phyloP scores from a whole-genome alignment of 1,139 yeast species.

The Taphrina pruni region DNA sequence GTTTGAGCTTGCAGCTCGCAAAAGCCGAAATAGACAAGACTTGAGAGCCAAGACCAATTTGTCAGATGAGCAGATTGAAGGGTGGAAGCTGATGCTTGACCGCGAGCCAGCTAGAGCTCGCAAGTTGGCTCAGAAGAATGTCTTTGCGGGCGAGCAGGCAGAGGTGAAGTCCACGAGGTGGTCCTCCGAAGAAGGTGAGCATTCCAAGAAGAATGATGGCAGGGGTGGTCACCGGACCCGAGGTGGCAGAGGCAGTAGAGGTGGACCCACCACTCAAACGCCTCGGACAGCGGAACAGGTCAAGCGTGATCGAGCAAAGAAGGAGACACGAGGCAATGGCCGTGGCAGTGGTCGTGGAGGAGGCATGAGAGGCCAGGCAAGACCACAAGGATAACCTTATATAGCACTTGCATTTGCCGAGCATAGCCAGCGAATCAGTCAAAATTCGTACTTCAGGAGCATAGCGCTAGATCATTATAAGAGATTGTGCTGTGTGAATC shows the following conservation, averaged over 20 bases:
- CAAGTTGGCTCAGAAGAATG: constrained; percentile 46
- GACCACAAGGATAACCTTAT: constrained; percentile 12
- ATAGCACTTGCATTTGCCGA: too few species aligned
- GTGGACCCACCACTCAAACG: neutral
- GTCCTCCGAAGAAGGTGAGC: neutral
- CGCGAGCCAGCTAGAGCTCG: constrained; percentile 58
- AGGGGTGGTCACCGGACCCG: constrained; percentile 3
- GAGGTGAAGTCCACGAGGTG: constrained; percentile 14
- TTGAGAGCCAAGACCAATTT: constrained; percentile 61
- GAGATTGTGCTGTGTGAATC: too few species aligned
- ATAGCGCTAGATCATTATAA: too few species aligned
- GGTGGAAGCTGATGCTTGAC: constrained; percentile 82
- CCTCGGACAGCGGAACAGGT: constrained; percentile 16
- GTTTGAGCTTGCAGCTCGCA: constrained; percentile 62
- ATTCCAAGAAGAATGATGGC: neutral
- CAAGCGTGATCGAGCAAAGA: constrained; percentile 30
- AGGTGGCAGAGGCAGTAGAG: constrained; percentile 15
- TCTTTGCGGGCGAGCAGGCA: constrained; percentile 10
- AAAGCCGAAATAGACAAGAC: constrained; percentile 59
- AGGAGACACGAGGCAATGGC: constrained; percentile 20
- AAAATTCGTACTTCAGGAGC: too few species aligned
- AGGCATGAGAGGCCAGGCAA: constrained; percentile 21
- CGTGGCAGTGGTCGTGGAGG: constrained; percentile 21
- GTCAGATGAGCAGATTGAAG: constrained; percentile 92
- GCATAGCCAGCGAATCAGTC: too few species aligned